phyloP scores from a whole-genome alignment of 225 moss, liverwort and hornwort genomes.

The Bryum argenteum region DNA sequence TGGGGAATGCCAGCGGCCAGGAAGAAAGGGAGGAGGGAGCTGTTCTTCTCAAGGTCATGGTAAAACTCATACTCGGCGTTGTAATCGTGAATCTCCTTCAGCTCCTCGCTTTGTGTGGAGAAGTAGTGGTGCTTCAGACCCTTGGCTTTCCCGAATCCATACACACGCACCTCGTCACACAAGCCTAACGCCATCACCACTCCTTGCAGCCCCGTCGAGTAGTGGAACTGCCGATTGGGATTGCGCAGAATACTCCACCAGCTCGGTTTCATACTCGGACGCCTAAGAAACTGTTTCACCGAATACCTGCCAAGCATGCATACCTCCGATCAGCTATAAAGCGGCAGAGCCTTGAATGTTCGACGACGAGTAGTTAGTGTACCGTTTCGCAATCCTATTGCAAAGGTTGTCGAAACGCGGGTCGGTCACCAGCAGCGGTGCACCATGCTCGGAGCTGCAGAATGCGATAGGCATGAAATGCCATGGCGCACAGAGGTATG shows the following conservation, averaged over 20 bases:
- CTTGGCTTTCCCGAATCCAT: constrained; percentile 65
- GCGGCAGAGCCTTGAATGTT: no score
- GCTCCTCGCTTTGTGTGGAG: constrained; percentile 62
- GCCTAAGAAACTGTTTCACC: constrained; percentile 34
- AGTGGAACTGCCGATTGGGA: constrained; percentile 55
- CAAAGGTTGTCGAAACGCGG: constrained; percentile 62
- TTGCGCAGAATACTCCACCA: constrained; percentile 51
- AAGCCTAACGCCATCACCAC: constrained; percentile 69
- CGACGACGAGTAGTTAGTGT: background rate
- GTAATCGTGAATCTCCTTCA: constrained; percentile 66
- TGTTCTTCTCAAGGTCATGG: constrained; percentile 50
- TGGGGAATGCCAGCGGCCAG: constrained; percentile 31
- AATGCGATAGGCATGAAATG: constrained; percentile 57
- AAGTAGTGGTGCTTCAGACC: constrained; percentile 76
- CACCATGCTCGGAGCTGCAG: constrained; percentile 45
- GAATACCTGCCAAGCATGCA: constrained; percentile 36
- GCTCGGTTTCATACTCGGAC: constrained; percentile 27
- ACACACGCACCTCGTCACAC: constrained; percentile 65
- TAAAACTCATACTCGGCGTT: constrained; percentile 75
- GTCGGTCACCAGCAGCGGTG: constrained; percentile 62
- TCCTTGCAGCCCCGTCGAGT: constrained; percentile 84
- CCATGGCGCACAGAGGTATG: constrained; percentile 59
- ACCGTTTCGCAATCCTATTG: constrained; percentile 63
- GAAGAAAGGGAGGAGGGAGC: constrained; percentile 48
- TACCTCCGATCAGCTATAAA: no score